A percentile compares a stretch with the other conserved stretches of the same genome.
These are phyloP conservation scores for Macrophomina phaseolina DNA, from an alignment of 2,329 filamentous ascomycete species.

Conservation along the genomic window DNA sequence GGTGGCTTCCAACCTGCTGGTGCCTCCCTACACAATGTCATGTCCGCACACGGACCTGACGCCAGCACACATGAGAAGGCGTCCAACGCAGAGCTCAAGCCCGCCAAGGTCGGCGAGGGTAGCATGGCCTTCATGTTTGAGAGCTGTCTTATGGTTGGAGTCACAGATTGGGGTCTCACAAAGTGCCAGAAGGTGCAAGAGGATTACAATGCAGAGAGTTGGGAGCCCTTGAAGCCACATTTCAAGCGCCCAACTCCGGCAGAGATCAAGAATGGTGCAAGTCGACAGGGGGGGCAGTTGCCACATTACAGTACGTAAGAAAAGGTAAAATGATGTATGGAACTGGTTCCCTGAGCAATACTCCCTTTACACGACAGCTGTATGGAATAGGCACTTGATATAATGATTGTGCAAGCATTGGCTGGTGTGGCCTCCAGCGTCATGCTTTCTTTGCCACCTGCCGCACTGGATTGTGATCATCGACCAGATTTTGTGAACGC, in stretches of 20 bases:
- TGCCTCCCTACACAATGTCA: conserved; percentile 72
- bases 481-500: background rate
- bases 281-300: background rate
- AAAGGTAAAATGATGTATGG: background rate
- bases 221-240: conserved; percentile 62
- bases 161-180: conserved; percentile 74
- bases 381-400: background rate
- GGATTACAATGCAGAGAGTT: conserved; percentile 81
- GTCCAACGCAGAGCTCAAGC: conserved; percentile 59
- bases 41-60: conserved; percentile 73
- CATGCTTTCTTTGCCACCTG: background rate
- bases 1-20: conserved; percentile 67
- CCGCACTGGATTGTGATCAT: background rate
- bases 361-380: too few species aligned
- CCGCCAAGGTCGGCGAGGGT: conserved; percentile 65
- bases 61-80: conserved; percentile 64
- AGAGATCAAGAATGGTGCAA: background rate
- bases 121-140: conserved; percentile 74
- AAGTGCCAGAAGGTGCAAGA: conserved; percentile 73
- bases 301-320: background rate
- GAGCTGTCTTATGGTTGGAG: conserved; percentile 70
- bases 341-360: too few species aligned
- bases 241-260: conserved; percentile 38
- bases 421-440: background rate
- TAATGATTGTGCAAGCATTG: background rate